A percentile compares a stretch with the other conserved stretches of the same genome.
Conservation (phyloP, 352 stramenopile genomes). For the Pythium diclinum region DNA sequence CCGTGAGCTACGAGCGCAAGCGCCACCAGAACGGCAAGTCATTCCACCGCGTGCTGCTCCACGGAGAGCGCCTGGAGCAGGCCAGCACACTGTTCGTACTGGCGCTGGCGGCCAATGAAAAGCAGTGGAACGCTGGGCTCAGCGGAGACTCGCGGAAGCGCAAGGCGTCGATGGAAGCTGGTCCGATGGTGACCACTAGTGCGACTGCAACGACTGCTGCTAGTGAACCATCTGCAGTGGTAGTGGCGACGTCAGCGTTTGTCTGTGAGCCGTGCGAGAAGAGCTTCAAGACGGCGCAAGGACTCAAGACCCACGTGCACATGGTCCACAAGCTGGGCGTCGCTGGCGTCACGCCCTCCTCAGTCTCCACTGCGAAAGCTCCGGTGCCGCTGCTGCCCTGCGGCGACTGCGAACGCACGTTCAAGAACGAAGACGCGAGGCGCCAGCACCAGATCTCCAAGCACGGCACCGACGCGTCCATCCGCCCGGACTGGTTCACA, state of each 20-base stretch:
- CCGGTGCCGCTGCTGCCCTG: constrained; percentile 30
- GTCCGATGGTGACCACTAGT: no score
- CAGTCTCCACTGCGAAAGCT: not conserved
- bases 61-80: constrained; percentile 66
- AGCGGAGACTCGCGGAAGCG: constrained; percentile 10
- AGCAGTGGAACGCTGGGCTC: not conserved
- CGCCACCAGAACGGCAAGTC: constrained; percentile 86
- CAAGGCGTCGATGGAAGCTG: constrained; percentile 7
- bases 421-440: constrained; percentile 72
- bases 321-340: constrained; percentile 80
- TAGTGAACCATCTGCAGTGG: not conserved
- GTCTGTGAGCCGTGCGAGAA: constrained; percentile 54
- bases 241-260: constrained; percentile 20
- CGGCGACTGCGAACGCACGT: constrained; percentile 51
- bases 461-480: constrained; percentile 71
- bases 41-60: constrained; percentile 74
- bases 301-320: constrained; percentile 71
- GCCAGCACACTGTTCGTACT: constrained; percentile 70
- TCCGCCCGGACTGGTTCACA: constrained; percentile 79
- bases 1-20: constrained; percentile 73
- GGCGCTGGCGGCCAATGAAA: constrained; percentile 2
- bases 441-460: constrained; percentile 78
- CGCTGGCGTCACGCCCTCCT: constrained; percentile 10
- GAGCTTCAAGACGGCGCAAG: constrained; percentile 68
- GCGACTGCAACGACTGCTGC: not conserved